Conservation (phyloP, 495 filamentous ascomycete genomes). For the Schizothecium vesticola region DNA sequence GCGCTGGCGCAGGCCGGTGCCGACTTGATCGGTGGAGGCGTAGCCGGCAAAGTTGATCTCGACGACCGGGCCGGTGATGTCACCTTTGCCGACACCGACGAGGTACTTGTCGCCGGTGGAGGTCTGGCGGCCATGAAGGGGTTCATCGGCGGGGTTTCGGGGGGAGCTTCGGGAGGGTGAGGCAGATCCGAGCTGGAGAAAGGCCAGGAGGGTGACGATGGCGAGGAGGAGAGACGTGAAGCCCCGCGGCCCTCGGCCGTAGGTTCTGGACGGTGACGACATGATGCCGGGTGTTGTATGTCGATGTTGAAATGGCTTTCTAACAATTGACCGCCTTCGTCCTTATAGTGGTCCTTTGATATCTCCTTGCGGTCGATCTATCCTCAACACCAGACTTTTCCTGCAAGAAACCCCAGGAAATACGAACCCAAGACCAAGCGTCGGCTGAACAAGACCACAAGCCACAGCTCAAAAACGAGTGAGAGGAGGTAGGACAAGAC, state of each 20-base stretch:
- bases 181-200: neutral
- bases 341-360: neutral
- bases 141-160: too few relatives aligned
- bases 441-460: neutral
- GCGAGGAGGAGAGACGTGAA: neutral
- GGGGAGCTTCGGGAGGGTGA: neutral
- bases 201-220: neutral
- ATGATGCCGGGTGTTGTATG: neutral
- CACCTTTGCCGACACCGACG: slow-evolving; percentile 78
- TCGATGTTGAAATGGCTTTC: neutral
- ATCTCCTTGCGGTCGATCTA: neutral
- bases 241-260: neutral
- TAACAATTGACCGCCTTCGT: neutral
- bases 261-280: neutral
- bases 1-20: slow-evolving; percentile 81
- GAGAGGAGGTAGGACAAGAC: neutral
- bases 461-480: neutral
- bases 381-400: neutral
- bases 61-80: slow-evolving; percentile 94
- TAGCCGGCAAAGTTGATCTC: slow-evolving; percentile 93
- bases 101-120: slow-evolving; percentile 9
- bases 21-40: slow-evolving; percentile 79
- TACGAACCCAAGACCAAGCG: neutral
- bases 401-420: neutral
- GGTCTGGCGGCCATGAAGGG: neutral